Conservation (phyloP, 257 asterid genomes). For the Hygrophila difformis region DNA sequence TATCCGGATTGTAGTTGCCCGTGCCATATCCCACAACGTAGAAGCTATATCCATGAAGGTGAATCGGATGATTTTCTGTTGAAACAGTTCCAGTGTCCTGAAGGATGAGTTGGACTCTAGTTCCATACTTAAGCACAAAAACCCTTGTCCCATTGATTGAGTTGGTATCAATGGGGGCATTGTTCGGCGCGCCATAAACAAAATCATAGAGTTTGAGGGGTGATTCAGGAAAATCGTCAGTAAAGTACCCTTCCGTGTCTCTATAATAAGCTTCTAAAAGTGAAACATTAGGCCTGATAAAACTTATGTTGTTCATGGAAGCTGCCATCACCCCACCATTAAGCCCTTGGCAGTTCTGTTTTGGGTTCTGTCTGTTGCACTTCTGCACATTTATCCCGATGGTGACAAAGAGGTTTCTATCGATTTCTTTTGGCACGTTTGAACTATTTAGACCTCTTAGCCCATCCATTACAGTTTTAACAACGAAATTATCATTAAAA, state of each 20-base stretch:
- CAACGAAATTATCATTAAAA: slow-evolving; percentile 44
- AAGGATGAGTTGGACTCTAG: slow-evolving; percentile 47
- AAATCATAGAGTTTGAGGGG: slow-evolving; percentile 48
- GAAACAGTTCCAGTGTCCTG: slow-evolving; percentile 54
- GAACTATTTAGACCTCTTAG: slow-evolving; percentile 36
- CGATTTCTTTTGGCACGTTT: slow-evolving; percentile 37
- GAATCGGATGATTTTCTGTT: slow-evolving; percentile 68
- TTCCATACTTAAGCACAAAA: slow-evolving; percentile 52
- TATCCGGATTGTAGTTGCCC: slow-evolving; percentile 46
- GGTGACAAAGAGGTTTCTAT: slow-evolving; percentile 42
- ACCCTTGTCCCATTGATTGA: slow-evolving; percentile 45
- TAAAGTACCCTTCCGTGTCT: slow-evolving; percentile 28
- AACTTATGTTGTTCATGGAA: slow-evolving; percentile 60
- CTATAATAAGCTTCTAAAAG: slow-evolving; percentile 47
- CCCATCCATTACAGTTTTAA: slow-evolving; percentile 52
- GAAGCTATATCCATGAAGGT: slow-evolving; percentile 63
- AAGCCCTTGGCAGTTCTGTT: slow-evolving; percentile 36
- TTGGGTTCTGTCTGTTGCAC: slow-evolving; percentile 33
- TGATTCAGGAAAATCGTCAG: slow-evolving; percentile 38
- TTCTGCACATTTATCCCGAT: slow-evolving; percentile 46
- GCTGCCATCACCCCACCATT: slow-evolving; percentile 58
- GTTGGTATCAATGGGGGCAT: slow-evolving; percentile 40
- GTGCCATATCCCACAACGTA: slow-evolving; percentile 52
- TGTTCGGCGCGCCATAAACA: slow-evolving; percentile 55
- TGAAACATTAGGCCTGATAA: slow-evolving; percentile 39